These are phyloP conservation scores for Botrytis cinerea DNA, from an alignment of 2,329 filamentous ascomycete species.

Conservation along the genomic window DNA sequence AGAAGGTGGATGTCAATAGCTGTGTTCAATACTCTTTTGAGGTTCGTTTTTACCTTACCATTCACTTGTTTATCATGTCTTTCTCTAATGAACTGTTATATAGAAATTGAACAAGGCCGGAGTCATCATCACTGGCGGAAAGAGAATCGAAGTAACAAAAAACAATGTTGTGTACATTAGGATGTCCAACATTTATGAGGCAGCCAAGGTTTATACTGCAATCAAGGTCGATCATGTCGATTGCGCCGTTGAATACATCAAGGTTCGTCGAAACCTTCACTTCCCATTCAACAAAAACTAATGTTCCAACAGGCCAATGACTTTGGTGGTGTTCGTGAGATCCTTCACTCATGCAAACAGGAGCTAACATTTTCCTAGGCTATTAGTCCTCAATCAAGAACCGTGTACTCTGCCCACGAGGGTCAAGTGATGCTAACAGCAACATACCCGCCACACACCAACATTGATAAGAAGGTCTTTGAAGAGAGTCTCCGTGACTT, in stretches of 20 bases:
- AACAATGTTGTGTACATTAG: constrained; percentile 32
- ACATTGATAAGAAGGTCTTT: constrained; percentile 37
- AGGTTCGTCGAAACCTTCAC: constrained; percentile 25
- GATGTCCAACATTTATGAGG: constrained; percentile 35
- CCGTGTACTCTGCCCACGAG: constrained; percentile 49
- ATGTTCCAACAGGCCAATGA: constrained; percentile 37
- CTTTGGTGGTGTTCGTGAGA: constrained; percentile 29
- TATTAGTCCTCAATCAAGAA: constrained; percentile 32
- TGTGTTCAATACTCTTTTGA: constrained; percentile 31
- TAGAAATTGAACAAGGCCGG: constrained; percentile 31
- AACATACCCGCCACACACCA: constrained; percentile 39
- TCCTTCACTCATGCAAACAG: neutral
- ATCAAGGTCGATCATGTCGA: constrained; percentile 31
- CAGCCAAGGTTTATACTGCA: constrained; percentile 32
- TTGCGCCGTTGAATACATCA: constrained; percentile 37
- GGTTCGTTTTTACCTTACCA: constrained; percentile 27
- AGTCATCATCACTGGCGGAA: constrained; percentile 24
- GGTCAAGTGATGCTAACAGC: constrained; percentile 58
- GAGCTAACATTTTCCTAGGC: constrained; percentile 37
- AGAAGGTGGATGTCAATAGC: constrained; percentile 27
- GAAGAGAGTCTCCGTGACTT: constrained; percentile 47
- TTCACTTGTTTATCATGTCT: neutral
- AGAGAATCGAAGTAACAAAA: constrained; percentile 24
- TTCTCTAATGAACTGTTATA: constrained; percentile 16
- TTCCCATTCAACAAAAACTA: neutral